Evolutionary conservation across 1,284 basidiomycete genomes (phyloP).

Genomic region (Quambalaria eucalypti): DNA sequence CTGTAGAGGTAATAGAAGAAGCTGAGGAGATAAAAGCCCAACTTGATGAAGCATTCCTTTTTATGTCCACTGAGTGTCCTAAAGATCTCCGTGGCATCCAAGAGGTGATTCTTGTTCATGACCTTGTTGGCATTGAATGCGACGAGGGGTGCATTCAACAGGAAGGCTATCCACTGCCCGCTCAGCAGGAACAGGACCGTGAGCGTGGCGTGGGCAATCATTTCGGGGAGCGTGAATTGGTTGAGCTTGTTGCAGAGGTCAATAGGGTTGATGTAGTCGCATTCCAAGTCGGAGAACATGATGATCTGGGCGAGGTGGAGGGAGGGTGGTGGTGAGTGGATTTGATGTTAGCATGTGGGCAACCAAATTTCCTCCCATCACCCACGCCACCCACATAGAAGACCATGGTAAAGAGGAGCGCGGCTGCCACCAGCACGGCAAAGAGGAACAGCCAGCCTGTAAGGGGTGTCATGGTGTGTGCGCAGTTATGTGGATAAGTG

Average conservation of each 20-base stretch:
- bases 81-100: constrained; percentile 99
- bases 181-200: constrained; percentile 64
- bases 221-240: constrained; percentile 97
- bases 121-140: constrained; percentile 95
- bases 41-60: constrained; percentile 65
- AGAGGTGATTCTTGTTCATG: constrained; percentile 89
- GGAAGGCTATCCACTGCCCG: constrained; percentile 81
- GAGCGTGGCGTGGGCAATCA: constrained; percentile 74
- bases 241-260: constrained; percentile 99
- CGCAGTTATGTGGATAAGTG: too few relatives aligned
- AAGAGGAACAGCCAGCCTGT: constrained; percentile 44
- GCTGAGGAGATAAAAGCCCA: constrained; percentile 42
- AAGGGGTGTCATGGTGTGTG: neutral
- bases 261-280: constrained; percentile 96
- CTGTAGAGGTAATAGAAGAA: constrained; percentile 47
- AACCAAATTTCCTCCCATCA: neutral
- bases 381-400: constrained; percentile 12
- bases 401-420: constrained; percentile 46
- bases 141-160: constrained; percentile 82
- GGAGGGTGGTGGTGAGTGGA: neutral
- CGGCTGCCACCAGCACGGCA: constrained; percentile 41
- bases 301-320: constrained; percentile 65
- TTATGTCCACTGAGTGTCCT: constrained; percentile 86
- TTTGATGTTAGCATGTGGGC: neutral
- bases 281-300: constrained; percentile 64